Percentiles rank a stretch among this genome's conserved stretches.
These are phyloP conservation scores for Harrya chromipes DNA, from an alignment of 768 basidiomycete species.

Conservation along the genomic window DNA sequence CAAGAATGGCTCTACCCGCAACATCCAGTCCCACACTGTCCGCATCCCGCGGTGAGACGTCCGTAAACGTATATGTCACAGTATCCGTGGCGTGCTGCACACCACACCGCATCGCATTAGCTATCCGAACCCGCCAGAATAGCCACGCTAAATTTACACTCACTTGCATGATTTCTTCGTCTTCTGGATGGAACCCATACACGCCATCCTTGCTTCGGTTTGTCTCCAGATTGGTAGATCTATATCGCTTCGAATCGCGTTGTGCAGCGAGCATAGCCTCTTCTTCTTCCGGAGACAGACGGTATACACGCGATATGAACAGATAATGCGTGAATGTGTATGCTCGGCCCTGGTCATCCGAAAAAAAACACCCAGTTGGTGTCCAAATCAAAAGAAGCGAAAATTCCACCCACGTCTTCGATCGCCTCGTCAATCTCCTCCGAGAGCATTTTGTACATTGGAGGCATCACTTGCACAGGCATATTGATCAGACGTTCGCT, in stretches of 20 bases:
- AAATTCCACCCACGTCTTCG: slow-evolving; percentile 45
- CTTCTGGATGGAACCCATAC: slow-evolving; percentile 85
- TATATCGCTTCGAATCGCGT: slow-evolving; percentile 40
- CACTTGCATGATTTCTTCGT: slow-evolving; percentile 69
- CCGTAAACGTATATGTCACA: slow-evolving; percentile 45
- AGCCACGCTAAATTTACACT: background rate
- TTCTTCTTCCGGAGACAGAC: slow-evolving; percentile 68
- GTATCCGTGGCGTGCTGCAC: slow-evolving; percentile 19
- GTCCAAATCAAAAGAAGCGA: background rate
- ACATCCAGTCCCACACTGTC: slow-evolving; percentile 55
- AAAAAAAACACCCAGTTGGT: no score
- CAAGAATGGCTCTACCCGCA: slow-evolving; percentile 61
- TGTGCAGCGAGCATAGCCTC: slow-evolving; percentile 41
- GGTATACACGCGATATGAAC: slow-evolving; percentile 77
- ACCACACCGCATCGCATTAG: no score
- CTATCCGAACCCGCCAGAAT: background rate
- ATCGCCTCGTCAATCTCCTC: slow-evolving; percentile 79
- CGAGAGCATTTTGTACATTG: slow-evolving; percentile 86
- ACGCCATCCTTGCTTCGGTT: slow-evolving; percentile 36
- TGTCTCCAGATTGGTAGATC: slow-evolving; percentile 1
- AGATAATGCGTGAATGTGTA: slow-evolving; percentile 73
- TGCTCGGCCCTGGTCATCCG: slow-evolving; percentile 44
- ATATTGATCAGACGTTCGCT: slow-evolving; percentile 92
- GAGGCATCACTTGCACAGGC: slow-evolving; percentile 89
- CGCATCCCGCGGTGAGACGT: slow-evolving; percentile 35